A percentile compares a stretch with the other conserved stretches of the same genome.
Conservation (phyloP, 2,329 filamentous ascomycete genomes). For the Clarireedia paspali region DNA sequence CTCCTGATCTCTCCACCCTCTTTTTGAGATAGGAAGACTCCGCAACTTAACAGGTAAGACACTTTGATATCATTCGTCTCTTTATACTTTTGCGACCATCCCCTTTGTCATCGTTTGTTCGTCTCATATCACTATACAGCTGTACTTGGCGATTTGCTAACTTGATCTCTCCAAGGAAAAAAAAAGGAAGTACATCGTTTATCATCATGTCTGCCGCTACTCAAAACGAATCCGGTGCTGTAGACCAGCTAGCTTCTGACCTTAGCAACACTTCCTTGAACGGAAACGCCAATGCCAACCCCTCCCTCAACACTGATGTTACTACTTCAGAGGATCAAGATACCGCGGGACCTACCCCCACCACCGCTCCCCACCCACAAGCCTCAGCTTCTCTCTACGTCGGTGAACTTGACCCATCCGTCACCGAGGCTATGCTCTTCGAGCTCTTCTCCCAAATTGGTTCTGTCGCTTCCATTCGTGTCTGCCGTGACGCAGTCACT, state of each 20-base stretch:
- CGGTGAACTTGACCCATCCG: constrained; percentile 92
- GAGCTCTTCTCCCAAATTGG: constrained; percentile 99
- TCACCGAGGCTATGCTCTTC: constrained; percentile 99
- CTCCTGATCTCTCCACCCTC: constrained; percentile 7
- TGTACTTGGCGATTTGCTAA: constrained; percentile 10
- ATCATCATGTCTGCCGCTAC: constrained; percentile 56
- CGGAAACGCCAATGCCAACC: constrained; percentile 57
- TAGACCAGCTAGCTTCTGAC: constrained; percentile 76
- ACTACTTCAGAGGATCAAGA: constrained; percentile 50
- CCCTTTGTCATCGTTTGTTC: background rate
- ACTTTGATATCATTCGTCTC: constrained; percentile 5
- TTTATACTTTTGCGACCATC: background rate
- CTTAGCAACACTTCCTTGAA: constrained; percentile 65
- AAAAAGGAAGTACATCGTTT: constrained; percentile 21
- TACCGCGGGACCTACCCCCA: constrained; percentile 61
- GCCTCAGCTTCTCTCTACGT: constrained; percentile 98
- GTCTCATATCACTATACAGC: background rate
- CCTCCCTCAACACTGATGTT: constrained; percentile 70
- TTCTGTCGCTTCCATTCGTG: constrained; percentile 97
- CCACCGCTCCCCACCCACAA: constrained; percentile 71
- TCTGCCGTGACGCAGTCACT: constrained; percentile 98
- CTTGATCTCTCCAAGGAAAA: constrained; percentile 7
- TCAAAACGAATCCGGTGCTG: constrained; percentile 45
- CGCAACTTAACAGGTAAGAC: constrained; percentile 20
- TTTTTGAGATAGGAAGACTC: constrained; percentile 17